Evolutionary conservation across 164 flowering plant species (phyloP).

Genomic region (Nymphaea colorata): DNA sequence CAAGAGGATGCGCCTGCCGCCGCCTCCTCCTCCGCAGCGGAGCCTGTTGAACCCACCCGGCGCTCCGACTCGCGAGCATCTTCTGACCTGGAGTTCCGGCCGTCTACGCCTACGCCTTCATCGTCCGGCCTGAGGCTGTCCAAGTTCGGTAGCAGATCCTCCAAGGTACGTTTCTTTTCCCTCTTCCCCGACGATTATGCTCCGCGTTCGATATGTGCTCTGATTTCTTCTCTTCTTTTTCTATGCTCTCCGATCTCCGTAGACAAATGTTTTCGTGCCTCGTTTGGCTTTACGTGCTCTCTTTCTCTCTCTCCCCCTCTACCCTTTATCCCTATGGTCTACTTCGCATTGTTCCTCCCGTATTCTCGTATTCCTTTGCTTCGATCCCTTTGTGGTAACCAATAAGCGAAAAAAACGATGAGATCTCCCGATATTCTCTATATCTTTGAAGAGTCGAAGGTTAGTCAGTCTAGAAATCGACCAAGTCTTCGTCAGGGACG

Average conservation of each 20-base stretch:
- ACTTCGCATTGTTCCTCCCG: background rate
- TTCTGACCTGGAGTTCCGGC: slow-evolving; percentile 13
- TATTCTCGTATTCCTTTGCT: background rate
- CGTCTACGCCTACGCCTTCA: slow-evolving; percentile 50
- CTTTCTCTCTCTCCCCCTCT: background rate
- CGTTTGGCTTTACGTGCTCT: background rate
- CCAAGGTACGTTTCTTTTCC: slow-evolving; percentile 36
- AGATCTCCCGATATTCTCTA: background rate
- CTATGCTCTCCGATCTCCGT: no score
- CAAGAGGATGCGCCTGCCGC: slow-evolving; percentile 20
- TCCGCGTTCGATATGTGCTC: background rate
- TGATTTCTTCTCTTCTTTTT: background rate
- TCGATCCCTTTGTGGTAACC: background rate
- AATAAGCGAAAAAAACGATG: no score
- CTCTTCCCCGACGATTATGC: slow-evolving; percentile 6
- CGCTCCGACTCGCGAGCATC: slow-evolving; percentile 24
- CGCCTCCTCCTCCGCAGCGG: slow-evolving; percentile 7
- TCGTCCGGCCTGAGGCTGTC: slow-evolving; percentile 41
- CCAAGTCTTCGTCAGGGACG: no score
- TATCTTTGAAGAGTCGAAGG: background rate
- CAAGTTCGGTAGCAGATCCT: slow-evolving; percentile 45
- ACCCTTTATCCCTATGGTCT: background rate
- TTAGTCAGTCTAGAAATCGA: no score
- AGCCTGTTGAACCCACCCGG: slow-evolving; percentile 5
- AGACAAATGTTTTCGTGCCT: background rate